Percentiles rank a stretch among this genome's conserved stretches.
Conservation (phyloP, 495 filamentous ascomycete species). For the Podospora tetraspora region DNA sequence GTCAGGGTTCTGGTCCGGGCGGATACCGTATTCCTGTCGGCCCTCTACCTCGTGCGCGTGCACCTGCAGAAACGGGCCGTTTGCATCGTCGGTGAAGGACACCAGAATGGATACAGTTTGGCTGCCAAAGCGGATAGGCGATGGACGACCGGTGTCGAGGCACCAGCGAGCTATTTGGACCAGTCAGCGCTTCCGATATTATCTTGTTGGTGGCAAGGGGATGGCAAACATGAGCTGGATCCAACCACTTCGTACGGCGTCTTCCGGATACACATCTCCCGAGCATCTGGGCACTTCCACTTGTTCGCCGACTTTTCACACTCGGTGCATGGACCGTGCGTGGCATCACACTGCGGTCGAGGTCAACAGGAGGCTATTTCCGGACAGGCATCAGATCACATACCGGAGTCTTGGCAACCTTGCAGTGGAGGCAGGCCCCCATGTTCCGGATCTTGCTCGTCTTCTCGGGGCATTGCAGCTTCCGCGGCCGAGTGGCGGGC, state of each 20-base stretch:
- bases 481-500: slow-evolving; percentile 5
- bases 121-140: background rate
- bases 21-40: background rate
- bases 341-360: background rate
- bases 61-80: background rate
- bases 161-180: background rate
- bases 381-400: background rate
- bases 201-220: background rate
- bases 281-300: background rate
- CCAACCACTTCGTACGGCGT: background rate
- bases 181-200: background rate
- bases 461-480: slow-evolving; percentile 14
- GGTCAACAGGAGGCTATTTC: background rate
- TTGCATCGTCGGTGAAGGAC: background rate
- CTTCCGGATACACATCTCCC: background rate
- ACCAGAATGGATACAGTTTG: background rate
- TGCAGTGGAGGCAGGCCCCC: slow-evolving; percentile 19
- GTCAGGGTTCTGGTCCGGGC: background rate
- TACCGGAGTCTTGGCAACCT: background rate
- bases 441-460: slow-evolving; percentile 21
- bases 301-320: background rate
- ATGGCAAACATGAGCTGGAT: background rate
- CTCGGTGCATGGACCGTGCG: background rate
- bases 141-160: background rate
- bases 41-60: background rate